phyloP scores from a whole-genome alignment of 108 stramenopile genomes.

The Stephanodiscus minutulus region DNA sequence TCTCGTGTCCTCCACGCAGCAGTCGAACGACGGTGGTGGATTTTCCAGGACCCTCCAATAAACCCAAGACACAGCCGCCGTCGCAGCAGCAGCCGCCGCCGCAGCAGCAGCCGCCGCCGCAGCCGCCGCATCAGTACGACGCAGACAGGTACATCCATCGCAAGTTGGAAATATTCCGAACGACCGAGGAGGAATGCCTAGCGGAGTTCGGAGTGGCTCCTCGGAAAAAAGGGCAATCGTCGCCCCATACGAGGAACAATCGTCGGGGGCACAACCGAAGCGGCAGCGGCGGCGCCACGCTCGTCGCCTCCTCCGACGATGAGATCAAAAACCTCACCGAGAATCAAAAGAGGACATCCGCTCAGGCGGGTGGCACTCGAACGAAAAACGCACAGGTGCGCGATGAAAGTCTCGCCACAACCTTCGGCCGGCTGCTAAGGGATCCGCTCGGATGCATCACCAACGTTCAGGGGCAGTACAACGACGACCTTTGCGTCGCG shows the following conservation, averaged over 20 bases:
- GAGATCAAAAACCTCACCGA: constrained; percentile 22
- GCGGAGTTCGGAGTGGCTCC: not conserved
- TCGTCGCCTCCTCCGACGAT: constrained; percentile 15
- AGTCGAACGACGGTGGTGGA: not conserved
- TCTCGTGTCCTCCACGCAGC: not conserved
- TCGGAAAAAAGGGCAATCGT: not conserved
- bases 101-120: not conserved
- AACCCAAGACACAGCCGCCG: not conserved
- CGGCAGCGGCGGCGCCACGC: not conserved
- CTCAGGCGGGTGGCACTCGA: not conserved
- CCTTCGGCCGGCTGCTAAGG: not conserved
- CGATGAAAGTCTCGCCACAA: not conserved
- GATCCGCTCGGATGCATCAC: constrained; percentile 12
- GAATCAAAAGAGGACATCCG: constrained; percentile 7
- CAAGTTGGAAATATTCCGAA: constrained; percentile 19
- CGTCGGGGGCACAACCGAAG: not conserved
- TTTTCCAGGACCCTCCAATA: too few species aligned
- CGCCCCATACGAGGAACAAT: not conserved
- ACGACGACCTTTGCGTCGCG: constrained; percentile 14
- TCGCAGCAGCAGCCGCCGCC: not conserved
- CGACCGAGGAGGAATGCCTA: constrained; percentile 9
- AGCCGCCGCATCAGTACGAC: not conserved
- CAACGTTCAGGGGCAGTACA: constrained; percentile 9
- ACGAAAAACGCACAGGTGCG: not conserved
- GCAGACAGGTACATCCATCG: constrained; percentile 16